phyloP scores from a whole-genome alignment of 768 basidiomycete genomes.

The Mycena metata region DNA sequence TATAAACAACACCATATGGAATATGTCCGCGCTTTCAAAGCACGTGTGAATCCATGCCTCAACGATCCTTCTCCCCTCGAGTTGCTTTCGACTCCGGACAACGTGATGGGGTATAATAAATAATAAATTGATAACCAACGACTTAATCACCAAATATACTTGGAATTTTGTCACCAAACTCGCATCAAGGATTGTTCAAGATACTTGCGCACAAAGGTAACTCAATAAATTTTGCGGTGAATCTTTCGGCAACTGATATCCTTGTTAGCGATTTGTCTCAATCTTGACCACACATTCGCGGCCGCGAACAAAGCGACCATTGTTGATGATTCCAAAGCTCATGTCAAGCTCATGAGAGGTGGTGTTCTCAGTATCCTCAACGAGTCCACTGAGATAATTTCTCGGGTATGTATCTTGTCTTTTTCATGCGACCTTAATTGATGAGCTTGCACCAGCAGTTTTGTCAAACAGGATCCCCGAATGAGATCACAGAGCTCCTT shows the following conservation, averaged over 20 bases:
- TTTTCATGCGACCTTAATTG: too few species aligned
- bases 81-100: background rate
- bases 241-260: background rate
- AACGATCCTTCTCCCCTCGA: background rate
- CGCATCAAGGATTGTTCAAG: background rate
- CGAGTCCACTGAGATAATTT: background rate
- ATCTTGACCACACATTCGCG: slow-evolving; percentile 7
- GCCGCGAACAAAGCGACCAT: background rate
- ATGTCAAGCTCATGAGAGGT: background rate
- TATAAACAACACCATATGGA: background rate
- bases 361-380: background rate
- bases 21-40: background rate
- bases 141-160: background rate
- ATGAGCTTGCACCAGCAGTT: background rate
- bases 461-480: background rate
- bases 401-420: background rate
- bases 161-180: background rate
- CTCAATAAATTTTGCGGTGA: background rate
- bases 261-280: background rate
- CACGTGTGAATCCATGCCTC: background rate
- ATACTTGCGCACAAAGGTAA: slow-evolving; percentile 4
- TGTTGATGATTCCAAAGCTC: background rate
- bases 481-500: slow-evolving; percentile 3
- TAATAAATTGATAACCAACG: background rate
- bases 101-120: background rate